A percentile compares a stretch with the other conserved stretches of the same genome.
These are phyloP conservation scores for Alternaria gansuensis DNA, from an alignment of 2,329 filamentous ascomycete species.

Conservation along the genomic window DNA sequence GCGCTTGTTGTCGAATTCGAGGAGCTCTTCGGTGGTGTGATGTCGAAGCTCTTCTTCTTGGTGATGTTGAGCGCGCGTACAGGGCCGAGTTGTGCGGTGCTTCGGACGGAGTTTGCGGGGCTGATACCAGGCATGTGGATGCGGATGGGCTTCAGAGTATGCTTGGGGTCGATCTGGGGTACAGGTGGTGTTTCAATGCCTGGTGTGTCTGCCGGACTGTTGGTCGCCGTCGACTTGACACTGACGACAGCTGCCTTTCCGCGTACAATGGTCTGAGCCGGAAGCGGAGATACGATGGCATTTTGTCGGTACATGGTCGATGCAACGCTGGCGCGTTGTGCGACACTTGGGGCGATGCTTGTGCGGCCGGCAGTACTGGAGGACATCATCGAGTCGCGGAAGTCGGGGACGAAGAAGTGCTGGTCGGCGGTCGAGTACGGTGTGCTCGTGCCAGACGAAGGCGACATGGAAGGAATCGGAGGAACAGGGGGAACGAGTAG, in stretches of 20 bases:
- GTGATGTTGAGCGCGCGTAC: conserved; percentile 59
- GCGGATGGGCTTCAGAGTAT: conserved; percentile 45
- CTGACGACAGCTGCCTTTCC: conserved; percentile 93
- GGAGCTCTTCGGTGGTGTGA: conserved; percentile 43
- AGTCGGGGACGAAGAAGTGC: conserved; percentile 92
- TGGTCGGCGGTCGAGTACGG: conserved; percentile 72
- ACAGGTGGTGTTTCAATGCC: conserved; percentile 71
- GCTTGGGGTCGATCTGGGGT: conserved; percentile 72
- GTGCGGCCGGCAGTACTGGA: conserved; percentile 67
- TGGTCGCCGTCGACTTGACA: conserved; percentile 75
- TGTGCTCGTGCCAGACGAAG: conserved; percentile 66
- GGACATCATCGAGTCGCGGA: conserved; percentile 91
- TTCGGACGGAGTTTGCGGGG: conserved; percentile 49
- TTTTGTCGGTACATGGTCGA: conserved; percentile 95
- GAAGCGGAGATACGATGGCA: conserved; percentile 78
- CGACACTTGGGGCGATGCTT: conserved; percentile 61
- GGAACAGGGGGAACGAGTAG: conserved; percentile 91
- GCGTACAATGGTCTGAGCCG: conserved; percentile 85
- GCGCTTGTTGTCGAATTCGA: conserved; percentile 29
- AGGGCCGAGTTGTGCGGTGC: conserved; percentile 54
- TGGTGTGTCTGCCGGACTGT: conserved; percentile 59
- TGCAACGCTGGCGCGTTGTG: conserved; percentile 69
- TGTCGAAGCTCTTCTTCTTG: conserved; percentile 48
- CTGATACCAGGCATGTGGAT: conserved; percentile 56
- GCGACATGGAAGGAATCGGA: conserved; percentile 74